Base-by-base conservation (phyloP, 768 basidiomycete genomes). In the Leccinum uliginosum region DNA sequence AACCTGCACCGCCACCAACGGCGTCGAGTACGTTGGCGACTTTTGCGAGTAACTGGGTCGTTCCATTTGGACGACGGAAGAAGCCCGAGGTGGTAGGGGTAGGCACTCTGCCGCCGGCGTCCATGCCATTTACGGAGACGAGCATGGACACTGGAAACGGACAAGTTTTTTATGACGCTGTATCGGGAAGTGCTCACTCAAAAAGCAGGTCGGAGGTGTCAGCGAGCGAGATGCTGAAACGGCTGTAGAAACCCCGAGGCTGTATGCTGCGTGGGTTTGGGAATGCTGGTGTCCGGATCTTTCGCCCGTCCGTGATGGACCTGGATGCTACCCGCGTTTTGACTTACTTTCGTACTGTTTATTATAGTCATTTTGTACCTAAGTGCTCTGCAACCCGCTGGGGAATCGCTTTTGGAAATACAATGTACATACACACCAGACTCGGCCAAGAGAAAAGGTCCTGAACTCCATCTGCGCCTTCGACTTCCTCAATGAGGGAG, bases 31-130 rank as follows among this genome's bases (percentile, higher is more conserved):
- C 85, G 11, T 65, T 86, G 19, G 82, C 83, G 11, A 82, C 73
- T 57, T 72, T 86, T 49, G 84, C 84, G 5, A 84, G 75, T 49
- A 87, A 80, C 67, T 87, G 82, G 83, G 85, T 85, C 1, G 80
- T 83, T 53, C 71, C 83, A 2, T 86, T 88, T 65, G 83, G 84
- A 29, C 75, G 83, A 51, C 81, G 77, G 69, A 84, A 79, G 67
- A 68, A 60, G 50, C 50, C 55, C 17, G 62, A 59, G 24, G 48
- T 58, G 65, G 12, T 24, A 7, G n/a, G 40, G 65, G 12, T 24
- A 7, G n/a, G 40, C 8, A 49, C 60, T 30, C 40, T 50, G 6
- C 6, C 50, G 26, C 38, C 57, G 4, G 17, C 15, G 64, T 59
- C 58, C 7, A 17, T 53, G 30, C 32, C 50, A 15, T 40, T 44